Evolutionary conservation across 2,329 filamentous ascomycete genomes (phyloP).

Genomic region (Fusarium cyanostomum): DNA sequence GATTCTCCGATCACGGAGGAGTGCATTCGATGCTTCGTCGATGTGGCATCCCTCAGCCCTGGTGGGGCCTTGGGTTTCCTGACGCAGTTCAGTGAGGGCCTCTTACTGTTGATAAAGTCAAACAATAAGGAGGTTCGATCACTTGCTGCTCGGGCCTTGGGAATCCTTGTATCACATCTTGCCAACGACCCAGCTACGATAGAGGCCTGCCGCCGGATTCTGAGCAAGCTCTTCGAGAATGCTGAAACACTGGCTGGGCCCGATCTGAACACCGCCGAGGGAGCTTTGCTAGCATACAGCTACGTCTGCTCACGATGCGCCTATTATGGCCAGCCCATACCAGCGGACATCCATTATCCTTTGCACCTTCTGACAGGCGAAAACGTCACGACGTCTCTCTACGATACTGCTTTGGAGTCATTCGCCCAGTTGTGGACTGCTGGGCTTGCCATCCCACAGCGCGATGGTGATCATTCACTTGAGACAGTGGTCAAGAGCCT

Average conservation of each 20-base stretch:
- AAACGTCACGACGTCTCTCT: constrained; percentile 47
- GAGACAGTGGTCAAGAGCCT: constrained; percentile 69
- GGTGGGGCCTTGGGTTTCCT: constrained; percentile 62
- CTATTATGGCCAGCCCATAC: constrained; percentile 53
- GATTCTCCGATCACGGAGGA: constrained; percentile 55
- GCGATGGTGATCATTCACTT: constrained; percentile 44
- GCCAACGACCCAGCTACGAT: constrained; percentile 50
- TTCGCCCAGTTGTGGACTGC: constrained; percentile 60
- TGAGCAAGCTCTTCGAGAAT: constrained; percentile 57
- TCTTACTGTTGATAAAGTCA: constrained; percentile 71
- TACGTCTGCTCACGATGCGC: constrained; percentile 56
- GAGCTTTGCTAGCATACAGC: constrained; percentile 56
- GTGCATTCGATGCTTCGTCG: constrained; percentile 62
- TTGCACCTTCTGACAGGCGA: constrained; percentile 46
- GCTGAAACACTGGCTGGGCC: constrained; percentile 55
- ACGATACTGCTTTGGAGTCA: constrained; percentile 56
- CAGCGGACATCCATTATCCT: constrained; percentile 44
- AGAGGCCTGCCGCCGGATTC: constrained; percentile 35
- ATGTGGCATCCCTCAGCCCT: constrained; percentile 61
- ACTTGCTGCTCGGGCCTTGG: constrained; percentile 75
- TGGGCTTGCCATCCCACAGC: constrained; percentile 50
- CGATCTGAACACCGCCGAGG: constrained; percentile 58
- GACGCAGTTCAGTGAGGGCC: constrained; percentile 56
- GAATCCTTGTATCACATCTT: constrained; percentile 78
- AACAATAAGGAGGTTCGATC: constrained; percentile 76